Conservation (phyloP, 768 basidiomycete species). For the Suillus bovinus region DNA sequence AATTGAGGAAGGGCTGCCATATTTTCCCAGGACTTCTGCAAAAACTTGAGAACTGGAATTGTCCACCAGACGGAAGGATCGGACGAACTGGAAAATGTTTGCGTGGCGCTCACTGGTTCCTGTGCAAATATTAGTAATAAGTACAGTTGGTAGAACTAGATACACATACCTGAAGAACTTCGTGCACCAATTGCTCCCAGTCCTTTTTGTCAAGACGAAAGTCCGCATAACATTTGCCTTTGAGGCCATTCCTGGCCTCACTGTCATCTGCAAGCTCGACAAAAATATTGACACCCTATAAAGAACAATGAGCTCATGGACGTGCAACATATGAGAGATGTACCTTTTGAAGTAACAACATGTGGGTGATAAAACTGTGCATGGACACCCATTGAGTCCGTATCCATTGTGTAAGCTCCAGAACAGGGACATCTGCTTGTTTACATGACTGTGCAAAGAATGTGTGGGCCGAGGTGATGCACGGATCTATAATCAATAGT, state of each 20-base stretch:
- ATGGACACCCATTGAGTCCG: not conserved
- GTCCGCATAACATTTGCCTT: constrained; percentile 25
- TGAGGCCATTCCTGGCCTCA: constrained; percentile 22
- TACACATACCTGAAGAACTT: constrained; percentile 23
- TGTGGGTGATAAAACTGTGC: not conserved
- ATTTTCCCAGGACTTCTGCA: not conserved
- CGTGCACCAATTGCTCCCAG: constrained; percentile 26
- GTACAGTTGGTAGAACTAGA: no score
- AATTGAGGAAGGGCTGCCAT: not conserved
- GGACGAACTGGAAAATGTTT: not conserved
- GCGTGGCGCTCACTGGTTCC: not conserved
- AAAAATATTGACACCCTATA: constrained; percentile 13
- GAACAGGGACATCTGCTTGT: not conserved
- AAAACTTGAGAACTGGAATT: not conserved
- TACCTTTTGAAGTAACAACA: not conserved
- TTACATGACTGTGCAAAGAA: not conserved
- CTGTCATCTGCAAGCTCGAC: constrained; percentile 23
- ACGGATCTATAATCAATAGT: not conserved
- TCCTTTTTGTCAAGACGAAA: constrained; percentile 22
- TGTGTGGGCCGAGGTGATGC: not conserved
- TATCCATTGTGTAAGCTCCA: not conserved
- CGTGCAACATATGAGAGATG: not conserved
- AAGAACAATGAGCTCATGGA: not conserved
- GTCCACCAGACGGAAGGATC: not conserved
- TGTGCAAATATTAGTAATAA: not conserved